phyloP scores from a whole-genome alignment of 352 stramenopile genomes.

The Hyaloperonospora brassicae region DNA sequence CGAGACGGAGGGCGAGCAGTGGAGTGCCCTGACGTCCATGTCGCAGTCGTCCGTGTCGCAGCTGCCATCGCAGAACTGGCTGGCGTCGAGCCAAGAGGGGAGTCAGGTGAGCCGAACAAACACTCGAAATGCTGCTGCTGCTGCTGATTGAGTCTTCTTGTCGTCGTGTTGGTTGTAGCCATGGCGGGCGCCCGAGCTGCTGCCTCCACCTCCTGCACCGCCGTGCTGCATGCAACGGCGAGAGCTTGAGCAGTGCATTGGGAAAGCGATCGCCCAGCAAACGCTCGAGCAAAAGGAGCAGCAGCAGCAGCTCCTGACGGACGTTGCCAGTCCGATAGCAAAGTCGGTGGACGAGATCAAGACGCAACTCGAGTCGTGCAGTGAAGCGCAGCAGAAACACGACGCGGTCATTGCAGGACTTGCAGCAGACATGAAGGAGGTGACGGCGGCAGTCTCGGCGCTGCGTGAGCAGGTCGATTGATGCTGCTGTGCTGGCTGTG shows the following conservation, averaged over 20 bases:
- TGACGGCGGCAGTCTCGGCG: slow-evolving; percentile 18
- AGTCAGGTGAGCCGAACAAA: background rate
- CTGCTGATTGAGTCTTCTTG: slow-evolving; percentile 2
- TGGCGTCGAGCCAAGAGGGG: slow-evolving; percentile 24
- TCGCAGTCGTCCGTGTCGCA: slow-evolving; percentile 40
- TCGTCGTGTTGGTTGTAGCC: slow-evolving; percentile 18
- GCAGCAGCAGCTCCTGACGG: slow-evolving; percentile 13
- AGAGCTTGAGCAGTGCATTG: slow-evolving; percentile 12
- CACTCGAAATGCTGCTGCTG: background rate
- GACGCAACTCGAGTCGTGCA: slow-evolving; percentile 4
- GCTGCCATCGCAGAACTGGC: slow-evolving; percentile 29
- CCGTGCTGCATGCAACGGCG: slow-evolving; percentile 12
- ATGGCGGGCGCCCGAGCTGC: slow-evolving; percentile 14
- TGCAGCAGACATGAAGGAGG: slow-evolving; percentile 9
- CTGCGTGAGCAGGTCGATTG: slow-evolving; percentile 27
- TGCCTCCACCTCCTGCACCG: background rate
- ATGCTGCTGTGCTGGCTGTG: background rate
- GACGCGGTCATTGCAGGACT: slow-evolving; percentile 7
- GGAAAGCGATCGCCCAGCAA: slow-evolving; percentile 13
- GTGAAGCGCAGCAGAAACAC: slow-evolving; percentile 11
- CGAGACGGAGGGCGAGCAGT: slow-evolving; percentile 23
- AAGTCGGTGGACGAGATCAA: slow-evolving; percentile 19
- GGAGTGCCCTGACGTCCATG: slow-evolving; percentile 30
- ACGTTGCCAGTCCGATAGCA: slow-evolving; percentile 17
- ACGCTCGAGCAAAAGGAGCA: slow-evolving; percentile 15